Evolutionary conservation across 176 grass and related monocot species (phyloP), one percentile per base, ranked within the genome.

Genomic region (Musa acuminata): DNA sequence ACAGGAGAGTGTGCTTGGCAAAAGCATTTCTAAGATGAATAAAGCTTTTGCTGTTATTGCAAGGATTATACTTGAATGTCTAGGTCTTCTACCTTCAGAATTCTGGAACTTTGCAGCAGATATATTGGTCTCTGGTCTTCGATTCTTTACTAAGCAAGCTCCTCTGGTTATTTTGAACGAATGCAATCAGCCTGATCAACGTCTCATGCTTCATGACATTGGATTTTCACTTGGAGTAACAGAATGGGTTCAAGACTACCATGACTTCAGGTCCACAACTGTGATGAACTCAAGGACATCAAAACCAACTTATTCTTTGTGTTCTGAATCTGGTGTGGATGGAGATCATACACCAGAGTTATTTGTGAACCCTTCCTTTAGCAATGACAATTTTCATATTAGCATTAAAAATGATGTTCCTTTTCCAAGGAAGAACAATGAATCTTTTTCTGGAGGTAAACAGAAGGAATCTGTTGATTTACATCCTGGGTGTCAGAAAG

Each of bases 131-230:
- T 54, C 88, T 59, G 90, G 90, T 64, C 84, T 93, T 83, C 66
- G 69, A 73, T 67, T 69, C 70, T 73, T 98, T 82, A 87, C 82
- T n/a, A 98, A 81, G 60, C 75, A 91, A 64, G 87, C 82, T 62
- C 83, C 82, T 87, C 76, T 79, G 72, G 49, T 79, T 52, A 82
- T 98, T 57, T 75, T 98, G 82, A 68, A 78, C 76, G 80, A 82
- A 84, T 85, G 87, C 74, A 90, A 67, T 73, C 81, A 83, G 75
- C 75, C 75, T 67, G 73, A 76, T 55, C 82, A 98, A 69, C 77
- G 85, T 79, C 84, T 83, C 84, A 98, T 98, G 82, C 90, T 98
- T 85, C 94, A 98, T 87, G 90, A 89, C 80, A 89, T 98, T 93
- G 94, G 94, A 62, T 83, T 98, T 53, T 89, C 90, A 75, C 84